phyloP scores from a whole-genome alignment of 371 early-diverging fungal genomes.

The Parasitella parasitica region DNA sequence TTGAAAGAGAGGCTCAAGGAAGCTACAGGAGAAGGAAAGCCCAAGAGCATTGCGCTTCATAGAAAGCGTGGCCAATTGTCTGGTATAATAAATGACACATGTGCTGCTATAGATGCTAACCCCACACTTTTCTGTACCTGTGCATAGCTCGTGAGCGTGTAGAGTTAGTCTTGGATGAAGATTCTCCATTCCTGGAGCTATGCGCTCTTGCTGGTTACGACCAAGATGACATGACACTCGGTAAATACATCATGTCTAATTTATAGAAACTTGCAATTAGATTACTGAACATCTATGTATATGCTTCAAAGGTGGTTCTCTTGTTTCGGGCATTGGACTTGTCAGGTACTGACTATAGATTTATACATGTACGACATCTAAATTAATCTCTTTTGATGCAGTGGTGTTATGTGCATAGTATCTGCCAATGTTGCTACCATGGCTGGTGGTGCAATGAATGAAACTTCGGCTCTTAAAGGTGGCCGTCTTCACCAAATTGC shows the following conservation, averaged over 20 bases:
- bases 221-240: conserved; percentile 72
- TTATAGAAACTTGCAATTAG: background rate
- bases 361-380: background rate
- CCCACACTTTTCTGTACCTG: background rate
- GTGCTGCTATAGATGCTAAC: background rate
- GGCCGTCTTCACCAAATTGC: conserved; percentile 60
- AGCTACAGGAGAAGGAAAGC: conserved; percentile 61
- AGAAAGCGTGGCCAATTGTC: conserved; percentile 65
- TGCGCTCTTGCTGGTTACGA: conserved; percentile 69
- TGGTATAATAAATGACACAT: too few relatives aligned
- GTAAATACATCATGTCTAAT: conserved; percentile 23
- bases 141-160: conserved; percentile 63
- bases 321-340: conserved; percentile 72
- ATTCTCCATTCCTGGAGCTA: conserved; percentile 75
- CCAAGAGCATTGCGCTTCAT: conserved; percentile 58
- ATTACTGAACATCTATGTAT: background rate
- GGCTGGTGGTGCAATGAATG: conserved; percentile 70
- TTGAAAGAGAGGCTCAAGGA: conserved; percentile 57
- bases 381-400: conserved; percentile 15
- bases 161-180: conserved; percentile 69
- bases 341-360: conserved; percentile 56
- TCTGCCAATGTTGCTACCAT: conserved; percentile 69
- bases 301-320: conserved; percentile 66
- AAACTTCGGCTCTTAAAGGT: conserved; percentile 55
- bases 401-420: conserved; percentile 68